Conservation (phyloP, 139 green algal species). For the Chlorella sp. region DNA sequence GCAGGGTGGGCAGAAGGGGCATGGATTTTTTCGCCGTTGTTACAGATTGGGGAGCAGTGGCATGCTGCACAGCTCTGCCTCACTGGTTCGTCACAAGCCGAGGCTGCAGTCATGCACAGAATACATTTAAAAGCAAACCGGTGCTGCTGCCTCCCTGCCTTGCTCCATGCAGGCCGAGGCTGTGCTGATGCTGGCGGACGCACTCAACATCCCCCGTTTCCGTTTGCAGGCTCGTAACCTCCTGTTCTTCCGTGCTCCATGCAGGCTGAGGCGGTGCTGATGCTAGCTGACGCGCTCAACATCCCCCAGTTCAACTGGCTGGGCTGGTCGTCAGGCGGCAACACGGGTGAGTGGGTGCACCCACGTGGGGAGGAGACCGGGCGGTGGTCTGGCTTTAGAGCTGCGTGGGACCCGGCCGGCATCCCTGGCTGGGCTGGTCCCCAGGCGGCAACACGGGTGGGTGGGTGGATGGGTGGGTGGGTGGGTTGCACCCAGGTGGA, state of each 20-base stretch:
- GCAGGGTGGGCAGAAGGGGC: neutral
- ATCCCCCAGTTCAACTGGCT: conserved; percentile 21
- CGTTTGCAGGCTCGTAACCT: neutral
- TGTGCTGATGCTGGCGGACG: conserved; percentile 34
- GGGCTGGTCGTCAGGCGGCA: conserved; percentile 33
- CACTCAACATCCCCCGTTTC: neutral
- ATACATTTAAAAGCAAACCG: neutral
- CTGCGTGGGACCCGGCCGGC: no score
- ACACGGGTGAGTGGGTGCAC: neutral
- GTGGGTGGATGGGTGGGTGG: no score
- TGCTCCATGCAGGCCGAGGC: conserved; percentile 21
- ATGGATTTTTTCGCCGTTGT: neutral
- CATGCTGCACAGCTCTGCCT: no score
- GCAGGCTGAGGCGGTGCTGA: conserved; percentile 37
- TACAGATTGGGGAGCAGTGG: neutral
- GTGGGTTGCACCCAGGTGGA: no score
- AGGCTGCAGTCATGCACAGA: neutral
- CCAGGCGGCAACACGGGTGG: conserved; percentile 19
- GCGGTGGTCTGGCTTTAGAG: no score
- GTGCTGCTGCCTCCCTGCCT: neutral
- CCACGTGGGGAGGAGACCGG: no score
- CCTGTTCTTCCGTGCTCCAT: no score
- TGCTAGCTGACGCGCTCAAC: conserved; percentile 25
- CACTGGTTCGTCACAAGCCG: no score
- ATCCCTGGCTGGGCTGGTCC: no score